Conservation (phyloP, 164 flowering plant genomes). For the Stephania cephalantha region DNA sequence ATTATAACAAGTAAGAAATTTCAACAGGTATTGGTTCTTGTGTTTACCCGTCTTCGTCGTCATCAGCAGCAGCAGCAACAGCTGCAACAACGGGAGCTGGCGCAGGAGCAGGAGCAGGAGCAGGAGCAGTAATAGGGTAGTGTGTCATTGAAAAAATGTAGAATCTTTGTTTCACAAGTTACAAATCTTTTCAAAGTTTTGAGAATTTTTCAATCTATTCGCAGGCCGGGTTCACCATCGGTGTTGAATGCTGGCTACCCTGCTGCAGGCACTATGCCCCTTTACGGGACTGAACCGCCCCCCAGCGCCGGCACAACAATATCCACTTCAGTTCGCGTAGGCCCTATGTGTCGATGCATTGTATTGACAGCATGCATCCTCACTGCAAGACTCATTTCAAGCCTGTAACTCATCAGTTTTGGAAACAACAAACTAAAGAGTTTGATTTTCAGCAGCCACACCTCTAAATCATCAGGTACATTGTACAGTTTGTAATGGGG, state of each 20-base stretch:
- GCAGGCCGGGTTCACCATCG: slow-evolving; percentile 24
- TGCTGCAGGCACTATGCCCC: slow-evolving; percentile 18
- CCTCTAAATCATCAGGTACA: background rate
- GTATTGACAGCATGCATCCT: slow-evolving; percentile 24
- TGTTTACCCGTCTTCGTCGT: slow-evolving; percentile 34
- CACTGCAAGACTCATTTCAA: background rate
- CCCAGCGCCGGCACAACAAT: slow-evolving; percentile 18
- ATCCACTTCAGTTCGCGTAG: slow-evolving; percentile 22
- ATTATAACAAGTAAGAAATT: background rate
- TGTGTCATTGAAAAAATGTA: background rate
- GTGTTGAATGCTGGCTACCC: slow-evolving; percentile 41
- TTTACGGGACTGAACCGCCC: slow-evolving; percentile 38
- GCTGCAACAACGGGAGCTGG: slow-evolving; percentile 11
- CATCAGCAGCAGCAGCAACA: slow-evolving; percentile 14
- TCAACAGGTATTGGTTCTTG: slow-evolving; percentile 66
- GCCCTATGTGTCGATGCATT: slow-evolving; percentile 22
- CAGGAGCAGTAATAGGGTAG: slow-evolving; percentile 9
- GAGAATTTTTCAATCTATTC: background rate
- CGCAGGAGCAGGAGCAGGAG: slow-evolving; percentile 14
- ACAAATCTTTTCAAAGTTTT: background rate
- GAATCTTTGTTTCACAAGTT: background rate
- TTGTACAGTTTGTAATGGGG: slow-evolving; percentile 1
- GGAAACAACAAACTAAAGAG: background rate
- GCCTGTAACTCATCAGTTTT: slow-evolving; percentile 2
- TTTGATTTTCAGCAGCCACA: background rate